Base-by-base conservation (phyloP, 73 alveolate genomes). In the Paraurostyla sp. region DNA sequence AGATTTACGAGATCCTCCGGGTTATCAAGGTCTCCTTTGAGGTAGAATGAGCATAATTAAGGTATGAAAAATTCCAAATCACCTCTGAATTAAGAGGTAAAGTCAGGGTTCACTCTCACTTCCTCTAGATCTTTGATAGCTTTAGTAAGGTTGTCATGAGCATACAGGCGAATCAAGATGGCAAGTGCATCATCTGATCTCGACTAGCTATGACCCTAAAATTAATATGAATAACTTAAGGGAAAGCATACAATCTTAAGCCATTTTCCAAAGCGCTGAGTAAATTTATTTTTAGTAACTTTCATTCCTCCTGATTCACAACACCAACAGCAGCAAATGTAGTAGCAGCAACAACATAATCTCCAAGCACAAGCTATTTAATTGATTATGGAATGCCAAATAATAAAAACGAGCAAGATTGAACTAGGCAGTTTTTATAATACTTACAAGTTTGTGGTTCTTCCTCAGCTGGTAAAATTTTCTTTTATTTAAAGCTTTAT, bases 51-150 rank as follows among this genome's bases (percentile, higher is more conserved):
- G 81, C 92, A 38, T 29, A 95, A 87, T 86, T 95, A 95, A 29
- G 98, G 98, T 32, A 95, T 91, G 93, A 78, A 95, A 82, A 93
- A 95, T 80, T 95, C 98, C 33, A 95, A 91, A 59, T 96, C 99
- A 63, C 89, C 85, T 87, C 99, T 90, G 92, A 88, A 63, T 80
- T 81, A 85, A 30, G 87, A 50, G 43, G 86, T 73, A 91, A 96
- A 95, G 90, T 96, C 96, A 0, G 99, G 99, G 73, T 96, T 96
- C 60, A 96, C 91, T 81, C 98, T 88, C 22, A 92, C 89, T 46
- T 92, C 82, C 90, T 94, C 93, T 46, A 96, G 86, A 45, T 93
- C 93, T 22, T 86, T 85, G 33, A 96, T 92, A 11, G 92, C 95
- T n/a, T n/a, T n/a, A n/a, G n/a, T n/a, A 65, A 80, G 71, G 48